Base-by-base conservation (phyloP, 139 green algal species). In the Chlamydomonas eustigma region DNA sequence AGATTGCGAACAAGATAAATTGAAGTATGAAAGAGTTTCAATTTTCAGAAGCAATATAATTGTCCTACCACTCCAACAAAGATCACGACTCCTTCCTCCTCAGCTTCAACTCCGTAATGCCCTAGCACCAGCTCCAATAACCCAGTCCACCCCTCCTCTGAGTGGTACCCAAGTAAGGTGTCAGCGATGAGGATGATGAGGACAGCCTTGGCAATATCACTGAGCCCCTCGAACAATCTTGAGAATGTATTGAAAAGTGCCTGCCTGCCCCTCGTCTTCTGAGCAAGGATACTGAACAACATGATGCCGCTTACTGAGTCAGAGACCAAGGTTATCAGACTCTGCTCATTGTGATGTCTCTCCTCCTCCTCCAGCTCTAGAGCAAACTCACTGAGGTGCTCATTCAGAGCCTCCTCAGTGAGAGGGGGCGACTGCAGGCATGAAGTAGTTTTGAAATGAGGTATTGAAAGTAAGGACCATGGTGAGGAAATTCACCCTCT, bases 121-220 rank as follows among this genome's bases (percentile, higher is more conserved):
- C 77, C 81, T 30, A 88, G 77, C 5, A 97, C 66, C 31, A 97
- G 63, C 36, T 90, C 82, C 52, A 97, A 85, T 4, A 87, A 71
- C 4, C 91, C 92, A 12, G 87, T 94, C 93, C 93, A 97, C 33
- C 93, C 93, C 79, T 97, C 93, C 81, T 97, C 93, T 3, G 91
- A 96, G 82, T 97, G 93, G 78, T 97, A 97, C 2, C 93, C 93
- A 66, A 97, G 77, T 71, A 97, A 78, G n/a, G 92, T 95, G 82
- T 95, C 90, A 4, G 88, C 88, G 18, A 90, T 76, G 18, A 93
- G 78, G 79, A 97, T 97, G 87, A 97, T 97, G 35, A 95, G 73
- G 63, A 97, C 95, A 0, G 93, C 93, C 81, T 97, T 97, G 51
- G 88, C 93, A 30, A 91, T 96, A 78, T 97, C 92, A n/a, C 67